Evolutionary conservation across 2,329 filamentous ascomycete genomes (phyloP).

Genomic region (Chrysoporthe deuterocubensis): DNA sequence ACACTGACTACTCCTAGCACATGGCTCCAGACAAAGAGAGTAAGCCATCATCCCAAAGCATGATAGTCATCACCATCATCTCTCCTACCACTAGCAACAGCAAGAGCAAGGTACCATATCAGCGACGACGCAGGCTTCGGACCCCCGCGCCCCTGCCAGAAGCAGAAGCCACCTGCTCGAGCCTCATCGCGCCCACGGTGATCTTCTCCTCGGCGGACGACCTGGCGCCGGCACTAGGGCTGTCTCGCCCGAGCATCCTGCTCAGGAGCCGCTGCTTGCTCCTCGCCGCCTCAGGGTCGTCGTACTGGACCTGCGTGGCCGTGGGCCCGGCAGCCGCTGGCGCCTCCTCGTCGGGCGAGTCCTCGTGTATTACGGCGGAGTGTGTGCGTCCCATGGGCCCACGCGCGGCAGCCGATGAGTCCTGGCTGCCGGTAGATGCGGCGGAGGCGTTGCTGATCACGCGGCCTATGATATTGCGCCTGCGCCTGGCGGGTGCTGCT

Average conservation of each 20-base stretch:
- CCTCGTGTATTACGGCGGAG: slow-evolving; percentile 22
- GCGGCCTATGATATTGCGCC: slow-evolving; percentile 60
- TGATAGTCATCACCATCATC: background rate
- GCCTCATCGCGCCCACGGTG: slow-evolving; percentile 1
- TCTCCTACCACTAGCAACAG: background rate
- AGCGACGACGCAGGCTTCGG: background rate
- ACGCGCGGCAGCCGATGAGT: slow-evolving; percentile 36
- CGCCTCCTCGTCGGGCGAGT: slow-evolving; percentile 30
- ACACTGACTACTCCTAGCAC: background rate
- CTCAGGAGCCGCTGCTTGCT: slow-evolving; percentile 50
- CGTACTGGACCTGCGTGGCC: slow-evolving; percentile 58
- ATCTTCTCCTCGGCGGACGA: background rate
- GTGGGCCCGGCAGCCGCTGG: slow-evolving; percentile 39
- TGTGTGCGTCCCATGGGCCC: slow-evolving; percentile 18
- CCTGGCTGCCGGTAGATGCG: slow-evolving; percentile 51
- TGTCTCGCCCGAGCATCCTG: slow-evolving; percentile 43
- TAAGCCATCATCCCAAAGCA: no score
- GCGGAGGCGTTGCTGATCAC: slow-evolving; percentile 62
- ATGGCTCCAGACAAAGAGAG: background rate
- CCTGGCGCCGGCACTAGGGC: background rate
- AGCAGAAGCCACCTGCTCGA: background rate
- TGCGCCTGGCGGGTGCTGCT: slow-evolving; percentile 36
- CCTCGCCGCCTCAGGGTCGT: slow-evolving; percentile 53
- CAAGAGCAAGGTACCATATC: background rate
- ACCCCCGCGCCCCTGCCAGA: background rate